Percentiles rank a stretch among this genome's conserved stretches.
phyloP scores from a whole-genome alignment of 2,329 filamentous ascomycete species.

The Pseudocercospora vitis region DNA sequence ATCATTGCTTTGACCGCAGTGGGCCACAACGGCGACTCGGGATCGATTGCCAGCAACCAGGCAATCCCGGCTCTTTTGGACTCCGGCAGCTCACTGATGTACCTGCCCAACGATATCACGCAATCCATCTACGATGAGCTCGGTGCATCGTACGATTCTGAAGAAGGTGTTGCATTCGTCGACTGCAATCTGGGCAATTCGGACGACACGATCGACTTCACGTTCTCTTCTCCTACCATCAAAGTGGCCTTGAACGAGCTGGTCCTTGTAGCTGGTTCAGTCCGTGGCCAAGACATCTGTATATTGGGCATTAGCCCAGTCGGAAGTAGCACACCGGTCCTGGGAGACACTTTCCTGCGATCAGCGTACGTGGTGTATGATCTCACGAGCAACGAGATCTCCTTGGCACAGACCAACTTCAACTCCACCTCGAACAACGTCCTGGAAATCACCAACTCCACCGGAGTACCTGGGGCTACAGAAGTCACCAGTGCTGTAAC shows the following conservation, averaged over 20 bases:
- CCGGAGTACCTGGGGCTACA: constrained; percentile 55
- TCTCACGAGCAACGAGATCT: constrained; percentile 60
- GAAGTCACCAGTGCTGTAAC: constrained; percentile 54
- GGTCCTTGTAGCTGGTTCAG: constrained; percentile 52
- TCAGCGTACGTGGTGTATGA: constrained; percentile 65
- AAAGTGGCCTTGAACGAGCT: constrained; percentile 57
- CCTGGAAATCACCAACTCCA: constrained; percentile 54
- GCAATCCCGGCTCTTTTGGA: constrained; percentile 61
- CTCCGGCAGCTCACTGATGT: constrained; percentile 71
- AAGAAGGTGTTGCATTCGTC: constrained; percentile 51
- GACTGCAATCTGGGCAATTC: constrained; percentile 55
- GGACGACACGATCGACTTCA: constrained; percentile 55
- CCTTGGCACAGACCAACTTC: constrained; percentile 61
- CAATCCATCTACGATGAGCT: constrained; percentile 43
- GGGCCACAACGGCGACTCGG: constrained; percentile 44
- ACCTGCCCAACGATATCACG: constrained; percentile 64
- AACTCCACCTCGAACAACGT: constrained; percentile 55
- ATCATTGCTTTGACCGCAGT: constrained; percentile 54
- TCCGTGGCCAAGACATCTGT: constrained; percentile 45
- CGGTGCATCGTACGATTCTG: constrained; percentile 44
- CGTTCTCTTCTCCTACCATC: constrained; percentile 57
- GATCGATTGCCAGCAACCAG: constrained; percentile 46
- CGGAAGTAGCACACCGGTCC: constrained; percentile 49
- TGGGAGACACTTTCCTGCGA: constrained; percentile 64
- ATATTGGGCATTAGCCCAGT: constrained; percentile 56